phyloP scores from a whole-genome alignment of 345 rosid species.

The Gossypium herbaceum region DNA sequence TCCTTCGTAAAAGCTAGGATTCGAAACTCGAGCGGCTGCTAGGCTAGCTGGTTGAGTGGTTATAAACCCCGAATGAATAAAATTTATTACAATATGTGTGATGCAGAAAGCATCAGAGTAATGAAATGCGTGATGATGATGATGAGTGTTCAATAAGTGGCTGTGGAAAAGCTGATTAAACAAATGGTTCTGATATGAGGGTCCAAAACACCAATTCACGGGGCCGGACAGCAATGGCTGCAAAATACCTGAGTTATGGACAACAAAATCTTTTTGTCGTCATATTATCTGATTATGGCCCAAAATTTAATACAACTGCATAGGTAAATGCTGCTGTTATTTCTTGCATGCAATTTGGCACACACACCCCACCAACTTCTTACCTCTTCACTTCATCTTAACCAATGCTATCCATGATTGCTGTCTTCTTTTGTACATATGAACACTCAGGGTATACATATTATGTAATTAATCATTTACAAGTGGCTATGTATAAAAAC shows the following conservation, averaged over 20 bases:
- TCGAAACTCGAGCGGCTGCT: neutral
- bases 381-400: neutral
- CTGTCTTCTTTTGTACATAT: neutral
- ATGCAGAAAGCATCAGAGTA: neutral
- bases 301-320: neutral
- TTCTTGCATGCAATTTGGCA: neutral
- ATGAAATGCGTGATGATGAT: neutral
- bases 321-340: constrained; percentile 7
- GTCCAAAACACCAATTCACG: constrained; percentile 8
- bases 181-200: neutral
- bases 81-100: neutral
- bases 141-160: neutral
- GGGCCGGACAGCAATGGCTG: neutral
- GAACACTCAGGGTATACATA: neutral
- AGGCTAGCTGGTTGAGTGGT: neutral
- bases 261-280: neutral
- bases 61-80: neutral
- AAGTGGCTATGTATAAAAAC: neutral
- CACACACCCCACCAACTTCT: neutral
- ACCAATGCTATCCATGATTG: neutral
- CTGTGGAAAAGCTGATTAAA: neutral
- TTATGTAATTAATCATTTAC: neutral
- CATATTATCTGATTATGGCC: constrained; percentile 5
- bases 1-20: neutral
- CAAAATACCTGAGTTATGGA: constrained; percentile 2